Percentiles rank a stretch among this genome's conserved stretches.
These are phyloP conservation scores for Ascochyta fabae DNA, from an alignment of 2,329 filamentous ascomycete genomes.

Conservation along the genomic window DNA sequence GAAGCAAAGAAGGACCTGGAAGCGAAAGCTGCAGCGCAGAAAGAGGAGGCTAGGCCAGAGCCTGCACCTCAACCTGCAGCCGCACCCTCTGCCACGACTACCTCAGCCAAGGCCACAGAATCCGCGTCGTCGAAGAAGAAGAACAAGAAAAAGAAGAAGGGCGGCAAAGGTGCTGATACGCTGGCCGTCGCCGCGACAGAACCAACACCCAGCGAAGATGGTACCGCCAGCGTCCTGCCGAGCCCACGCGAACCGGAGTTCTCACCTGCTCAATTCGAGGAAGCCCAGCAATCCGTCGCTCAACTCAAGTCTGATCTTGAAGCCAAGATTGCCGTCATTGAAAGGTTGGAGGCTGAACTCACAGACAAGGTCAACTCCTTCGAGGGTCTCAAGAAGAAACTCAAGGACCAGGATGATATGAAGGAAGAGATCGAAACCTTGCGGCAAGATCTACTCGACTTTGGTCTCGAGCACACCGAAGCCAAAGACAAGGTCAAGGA, in stretches of 20 bases:
- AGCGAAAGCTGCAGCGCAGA: conserved; percentile 15
- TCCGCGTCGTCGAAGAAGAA: conserved; percentile 71
- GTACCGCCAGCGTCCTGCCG: conserved; percentile 43
- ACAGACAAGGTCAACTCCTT: conserved; percentile 72
- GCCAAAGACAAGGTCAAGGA: conserved; percentile 77
- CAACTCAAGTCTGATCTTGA: conserved; percentile 45
- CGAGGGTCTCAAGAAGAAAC: conserved; percentile 70
- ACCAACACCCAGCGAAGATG: conserved; percentile 47
- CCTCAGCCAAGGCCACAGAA: conserved; percentile 30
- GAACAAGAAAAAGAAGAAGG: conserved; percentile 81
- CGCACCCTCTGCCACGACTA: conserved; percentile 11
- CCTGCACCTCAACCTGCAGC: conserved; percentile 25
- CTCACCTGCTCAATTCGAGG: conserved; percentile 48
- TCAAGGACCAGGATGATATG: conserved; percentile 78
- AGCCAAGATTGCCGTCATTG: conserved; percentile 43
- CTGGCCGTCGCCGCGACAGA: conserved; percentile 35
- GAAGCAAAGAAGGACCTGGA: conserved; percentile 40
- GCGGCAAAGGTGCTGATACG: conserved; percentile 55
- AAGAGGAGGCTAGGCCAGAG: conserved; percentile 21
- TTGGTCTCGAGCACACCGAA: conserved; percentile 84
- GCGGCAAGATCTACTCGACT: conserved; percentile 76
- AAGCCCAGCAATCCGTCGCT: conserved; percentile 37
- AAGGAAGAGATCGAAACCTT: conserved; percentile 86
- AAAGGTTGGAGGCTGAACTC: conserved; percentile 42
- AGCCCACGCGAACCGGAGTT: conserved; percentile 49